A percentile compares a stretch with the other conserved stretches of the same genome.
Conservation (phyloP, 1,284 basidiomycete genomes). For the Apiotrichum mycotoxinovorans region DNA sequence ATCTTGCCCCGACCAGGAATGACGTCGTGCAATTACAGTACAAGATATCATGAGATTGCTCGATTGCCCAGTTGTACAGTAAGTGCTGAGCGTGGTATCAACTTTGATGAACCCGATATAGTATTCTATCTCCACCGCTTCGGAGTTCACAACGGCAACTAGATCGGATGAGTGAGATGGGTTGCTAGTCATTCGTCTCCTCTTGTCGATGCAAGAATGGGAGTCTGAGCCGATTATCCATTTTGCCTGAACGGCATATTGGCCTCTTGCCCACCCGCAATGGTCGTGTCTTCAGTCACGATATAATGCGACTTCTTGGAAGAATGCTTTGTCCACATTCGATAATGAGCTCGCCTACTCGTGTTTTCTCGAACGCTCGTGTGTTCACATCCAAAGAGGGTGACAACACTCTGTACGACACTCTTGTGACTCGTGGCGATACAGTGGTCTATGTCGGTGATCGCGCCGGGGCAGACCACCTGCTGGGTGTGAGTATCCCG, state of each 20-base stretch:
- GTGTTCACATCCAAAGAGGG: slow-evolving; percentile 26
- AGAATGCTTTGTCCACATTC: not conserved
- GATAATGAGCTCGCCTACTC: not conserved
- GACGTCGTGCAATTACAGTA: too few relatives aligned
- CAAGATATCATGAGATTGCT: too few relatives aligned
- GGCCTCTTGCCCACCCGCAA: not conserved
- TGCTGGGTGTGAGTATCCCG: not conserved
- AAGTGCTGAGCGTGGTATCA: too few relatives aligned
- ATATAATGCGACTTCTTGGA: not conserved
- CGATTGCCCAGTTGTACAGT: too few relatives aligned
- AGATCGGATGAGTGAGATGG: too few relatives aligned
- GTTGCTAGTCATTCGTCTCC: too few relatives aligned
- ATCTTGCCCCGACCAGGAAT: too few relatives aligned
- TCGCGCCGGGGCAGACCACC: not conserved
- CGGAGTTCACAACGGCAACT: too few relatives aligned
- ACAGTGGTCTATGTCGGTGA: slow-evolving; percentile 22
- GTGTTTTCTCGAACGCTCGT: slow-evolving; percentile 24
- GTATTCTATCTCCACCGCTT: too few relatives aligned
- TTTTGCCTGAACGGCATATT: not conserved
- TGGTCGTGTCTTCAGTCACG: not conserved
- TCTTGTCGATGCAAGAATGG: too few relatives aligned
- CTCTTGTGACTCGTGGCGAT: slow-evolving; percentile 20
- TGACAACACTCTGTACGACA: slow-evolving; percentile 18
- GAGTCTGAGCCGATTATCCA: not conserved
- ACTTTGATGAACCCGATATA: too few relatives aligned